A percentile compares a stretch with the other conserved stretches of the same genome.
These are phyloP conservation scores for Ulmus americana DNA, from an alignment of 331 rosid genomes.

Conservation along the genomic window DNA sequence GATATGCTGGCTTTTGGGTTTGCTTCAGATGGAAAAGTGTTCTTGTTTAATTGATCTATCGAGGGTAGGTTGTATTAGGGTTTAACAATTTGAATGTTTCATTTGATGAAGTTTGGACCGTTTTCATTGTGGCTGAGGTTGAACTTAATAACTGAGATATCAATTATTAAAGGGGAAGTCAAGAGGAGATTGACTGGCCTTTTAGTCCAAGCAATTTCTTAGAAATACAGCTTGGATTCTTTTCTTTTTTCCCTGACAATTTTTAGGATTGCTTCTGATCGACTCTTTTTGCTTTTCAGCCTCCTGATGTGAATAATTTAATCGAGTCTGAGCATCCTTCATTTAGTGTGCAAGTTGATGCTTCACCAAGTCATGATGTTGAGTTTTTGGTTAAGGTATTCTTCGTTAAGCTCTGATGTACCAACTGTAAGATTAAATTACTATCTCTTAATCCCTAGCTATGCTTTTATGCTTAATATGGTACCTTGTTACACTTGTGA, in stretches of 20 bases:
- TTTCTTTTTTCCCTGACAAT: background rate
- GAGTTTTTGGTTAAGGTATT: slow-evolving; percentile 61
- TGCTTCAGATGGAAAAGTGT: too few species aligned
- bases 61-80: too few species aligned
- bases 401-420: slow-evolving; percentile 16
- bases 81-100: background rate
- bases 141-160: background rate
- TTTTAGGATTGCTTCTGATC: background rate
- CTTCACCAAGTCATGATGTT: slow-evolving; percentile 45
- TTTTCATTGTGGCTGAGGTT: background rate
- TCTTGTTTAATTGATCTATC: too few species aligned
- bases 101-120: background rate
- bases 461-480: background rate
- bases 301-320: slow-evolving; percentile 26
- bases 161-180: background rate
- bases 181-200: background rate
- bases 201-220: background rate
- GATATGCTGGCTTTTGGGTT: too few species aligned
- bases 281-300: slow-evolving; percentile 45
- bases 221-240: background rate
- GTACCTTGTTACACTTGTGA: background rate
- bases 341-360: slow-evolving; percentile 48
- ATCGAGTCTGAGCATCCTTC: slow-evolving; percentile 37
- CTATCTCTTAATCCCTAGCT: slow-evolving; percentile 10
- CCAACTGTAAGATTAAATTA: slow-evolving; percentile 11